These are phyloP conservation scores for Lophiostoma macrostomum DNA, from an alignment of 495 filamentous ascomycete genomes.

Conservation along the genomic window DNA sequence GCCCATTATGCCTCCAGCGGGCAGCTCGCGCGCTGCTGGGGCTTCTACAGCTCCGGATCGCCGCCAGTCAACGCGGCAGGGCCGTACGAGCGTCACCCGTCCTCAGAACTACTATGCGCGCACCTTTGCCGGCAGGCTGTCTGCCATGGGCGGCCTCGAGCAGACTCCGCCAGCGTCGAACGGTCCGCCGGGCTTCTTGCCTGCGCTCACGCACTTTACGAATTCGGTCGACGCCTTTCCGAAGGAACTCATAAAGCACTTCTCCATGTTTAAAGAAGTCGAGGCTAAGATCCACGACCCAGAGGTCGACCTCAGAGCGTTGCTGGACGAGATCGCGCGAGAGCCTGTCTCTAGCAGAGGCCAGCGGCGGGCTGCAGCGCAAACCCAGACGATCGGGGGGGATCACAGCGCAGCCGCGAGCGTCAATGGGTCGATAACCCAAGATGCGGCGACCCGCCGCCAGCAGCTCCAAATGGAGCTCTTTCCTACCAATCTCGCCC, in stretches of 20 bases:
- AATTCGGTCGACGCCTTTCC: constrained; percentile 90
- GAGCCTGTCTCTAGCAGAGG: constrained; percentile 44
- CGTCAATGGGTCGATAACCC: constrained; percentile 31
- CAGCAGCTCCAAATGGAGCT: constrained; percentile 45
- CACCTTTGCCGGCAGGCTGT: constrained; percentile 49
- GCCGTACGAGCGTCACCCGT: constrained; percentile 59
- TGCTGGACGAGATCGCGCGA: constrained; percentile 58
- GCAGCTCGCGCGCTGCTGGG: constrained; percentile 16
- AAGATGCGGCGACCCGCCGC: constrained; percentile 31
- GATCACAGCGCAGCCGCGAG: constrained; percentile 35
- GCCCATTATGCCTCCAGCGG: constrained; percentile 28
- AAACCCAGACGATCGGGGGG: constrained; percentile 16
- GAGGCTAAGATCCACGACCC: constrained; percentile 87
- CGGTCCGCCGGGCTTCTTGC: constrained; percentile 68
- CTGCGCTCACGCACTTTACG: constrained; percentile 90
- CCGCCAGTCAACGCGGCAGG: constrained; percentile 58
- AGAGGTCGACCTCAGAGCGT: constrained; percentile 65
- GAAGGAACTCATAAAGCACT: constrained; percentile 90
- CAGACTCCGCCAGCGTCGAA: constrained; percentile 38
- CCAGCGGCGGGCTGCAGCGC: constrained; percentile 34
- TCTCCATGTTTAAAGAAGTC: constrained; percentile 91
- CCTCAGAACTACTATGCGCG: constrained; percentile 56
- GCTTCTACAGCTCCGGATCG: constrained; percentile 38
- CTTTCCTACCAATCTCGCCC: constrained; percentile 36
- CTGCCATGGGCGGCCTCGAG: constrained; percentile 34